phyloP scores from a whole-genome alignment of 1,139 yeast species.

The Scheffersomyces segobiensis region DNA sequence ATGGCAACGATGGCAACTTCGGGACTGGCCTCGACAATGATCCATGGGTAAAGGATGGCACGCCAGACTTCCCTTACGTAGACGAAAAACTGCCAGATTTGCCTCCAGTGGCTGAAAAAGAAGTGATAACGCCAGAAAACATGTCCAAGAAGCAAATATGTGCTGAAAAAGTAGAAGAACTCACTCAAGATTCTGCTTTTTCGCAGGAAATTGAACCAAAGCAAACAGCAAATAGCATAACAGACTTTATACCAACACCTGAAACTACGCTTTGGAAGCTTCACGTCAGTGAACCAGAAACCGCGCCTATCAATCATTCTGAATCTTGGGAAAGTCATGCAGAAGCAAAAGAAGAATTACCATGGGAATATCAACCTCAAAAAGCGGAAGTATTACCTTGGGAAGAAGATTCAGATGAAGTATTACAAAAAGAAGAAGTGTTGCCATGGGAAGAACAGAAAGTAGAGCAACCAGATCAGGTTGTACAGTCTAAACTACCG shows the following conservation, averaged over 20 bases:
- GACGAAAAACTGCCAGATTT: not conserved
- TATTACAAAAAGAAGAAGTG: not conserved
- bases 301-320: not conserved
- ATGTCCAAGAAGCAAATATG: not conserved
- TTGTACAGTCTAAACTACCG: not conserved
- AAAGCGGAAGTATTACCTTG: slow-evolving; percentile 1
- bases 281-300: not conserved
- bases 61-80: not conserved
- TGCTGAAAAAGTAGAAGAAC: not conserved
- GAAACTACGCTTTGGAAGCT: not conserved
- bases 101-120: not conserved
- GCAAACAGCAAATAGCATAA: not conserved
- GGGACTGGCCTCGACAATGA: not conserved
- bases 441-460: slow-evolving; percentile 11
- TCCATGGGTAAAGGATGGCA: not conserved
- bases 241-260: not conserved
- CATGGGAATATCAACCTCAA: slow-evolving; percentile 4
- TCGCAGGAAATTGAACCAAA: not conserved
- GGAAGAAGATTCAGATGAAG: not conserved
- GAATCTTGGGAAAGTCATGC: not conserved
- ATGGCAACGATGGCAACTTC: not conserved
- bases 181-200: not conserved
- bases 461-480: not conserved
- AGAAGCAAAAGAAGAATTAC: not conserved
- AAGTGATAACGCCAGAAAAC: not conserved